These are phyloP conservation scores for Tetrahymena thermophila DNA, from an alignment of 73 alveolate genomes.

Conservation along the genomic window DNA sequence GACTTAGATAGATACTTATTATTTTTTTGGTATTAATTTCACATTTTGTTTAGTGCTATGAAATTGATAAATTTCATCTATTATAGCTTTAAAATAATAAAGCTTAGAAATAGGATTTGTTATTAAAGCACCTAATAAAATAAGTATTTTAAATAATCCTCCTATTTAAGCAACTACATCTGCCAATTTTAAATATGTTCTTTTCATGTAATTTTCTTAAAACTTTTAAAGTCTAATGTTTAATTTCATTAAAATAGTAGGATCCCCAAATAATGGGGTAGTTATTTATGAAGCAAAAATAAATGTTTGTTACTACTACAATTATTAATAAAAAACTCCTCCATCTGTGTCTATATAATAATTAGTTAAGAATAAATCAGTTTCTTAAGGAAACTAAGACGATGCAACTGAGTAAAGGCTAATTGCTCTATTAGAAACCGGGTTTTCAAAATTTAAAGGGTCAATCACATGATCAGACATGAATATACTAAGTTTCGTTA, in stretches of 20 bases:
- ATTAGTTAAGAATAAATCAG: not conserved
- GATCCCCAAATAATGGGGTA: not conserved
- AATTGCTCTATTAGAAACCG: not conserved
- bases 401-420: not conserved
- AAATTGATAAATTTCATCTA: not conserved
- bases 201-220: not conserved
- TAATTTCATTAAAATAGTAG: not conserved
- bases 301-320: not conserved
- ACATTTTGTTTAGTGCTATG: not conserved
- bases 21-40: too few relatives aligned
- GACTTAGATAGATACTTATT: too few relatives aligned
- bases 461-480: not conserved
- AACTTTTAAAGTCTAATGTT: not conserved
- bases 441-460: not conserved
- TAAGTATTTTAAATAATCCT: not conserved
- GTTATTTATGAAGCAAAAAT: not conserved
- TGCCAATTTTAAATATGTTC: not conserved
- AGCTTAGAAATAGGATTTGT: not conserved
- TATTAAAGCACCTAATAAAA: not conserved
- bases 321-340: not conserved
- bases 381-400: not conserved
- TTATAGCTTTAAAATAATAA: not conserved
- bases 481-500: not conserved
- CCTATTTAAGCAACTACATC: not conserved
- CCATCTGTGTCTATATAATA: not conserved